A percentile compares a stretch with the other conserved stretches of the same genome.
phyloP scores from a whole-genome alignment of 2,329 filamentous ascomycete species.

The Aspergillus ochraceoroseus region DNA sequence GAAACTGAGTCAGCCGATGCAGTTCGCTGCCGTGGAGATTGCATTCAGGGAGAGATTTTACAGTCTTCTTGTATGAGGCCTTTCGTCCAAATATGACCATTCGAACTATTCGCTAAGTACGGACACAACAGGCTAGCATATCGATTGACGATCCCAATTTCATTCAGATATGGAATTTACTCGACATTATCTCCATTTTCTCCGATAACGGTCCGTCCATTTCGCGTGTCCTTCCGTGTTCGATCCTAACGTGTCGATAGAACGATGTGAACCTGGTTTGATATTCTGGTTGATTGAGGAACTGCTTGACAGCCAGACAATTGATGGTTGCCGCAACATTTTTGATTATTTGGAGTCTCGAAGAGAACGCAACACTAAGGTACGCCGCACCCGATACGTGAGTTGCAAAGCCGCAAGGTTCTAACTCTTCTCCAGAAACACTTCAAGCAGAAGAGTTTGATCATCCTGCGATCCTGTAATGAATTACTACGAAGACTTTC shows the following conservation, averaged over 20 bases:
- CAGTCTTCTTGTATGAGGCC: slow-evolving; percentile 62
- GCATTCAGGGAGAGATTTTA: slow-evolving; percentile 79
- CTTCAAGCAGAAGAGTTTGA: slow-evolving; percentile 76
- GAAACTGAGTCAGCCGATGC: slow-evolving; percentile 50
- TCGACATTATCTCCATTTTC: slow-evolving; percentile 85
- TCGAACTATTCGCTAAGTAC: slow-evolving; percentile 17
- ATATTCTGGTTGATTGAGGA: slow-evolving; percentile 91
- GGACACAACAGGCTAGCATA: slow-evolving; percentile 57
- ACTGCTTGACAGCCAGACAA: slow-evolving; percentile 91
- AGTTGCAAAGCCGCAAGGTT: background rate
- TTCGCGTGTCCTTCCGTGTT: background rate
- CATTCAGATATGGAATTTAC: slow-evolving; percentile 82
- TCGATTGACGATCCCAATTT: slow-evolving; percentile 74
- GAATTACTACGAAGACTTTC: slow-evolving; percentile 89
- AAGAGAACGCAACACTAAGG: slow-evolving; percentile 76
- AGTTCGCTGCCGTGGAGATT: slow-evolving; percentile 70
- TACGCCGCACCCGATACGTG: slow-evolving; percentile 38
- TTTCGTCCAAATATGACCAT: too few species aligned
- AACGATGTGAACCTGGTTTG: slow-evolving; percentile 68
- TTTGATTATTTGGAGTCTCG: slow-evolving; percentile 95
- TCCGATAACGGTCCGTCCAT: slow-evolving; percentile 68
- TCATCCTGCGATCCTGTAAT: slow-evolving; percentile 91
- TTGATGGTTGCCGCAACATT: slow-evolving; percentile 80
- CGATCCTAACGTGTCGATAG: slow-evolving; percentile 30
- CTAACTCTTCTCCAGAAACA: slow-evolving; percentile 49